Evolutionary conservation across 2,329 filamentous ascomycete genomes (phyloP).

Genomic region (Bimuria novae-zelandiae): DNA sequence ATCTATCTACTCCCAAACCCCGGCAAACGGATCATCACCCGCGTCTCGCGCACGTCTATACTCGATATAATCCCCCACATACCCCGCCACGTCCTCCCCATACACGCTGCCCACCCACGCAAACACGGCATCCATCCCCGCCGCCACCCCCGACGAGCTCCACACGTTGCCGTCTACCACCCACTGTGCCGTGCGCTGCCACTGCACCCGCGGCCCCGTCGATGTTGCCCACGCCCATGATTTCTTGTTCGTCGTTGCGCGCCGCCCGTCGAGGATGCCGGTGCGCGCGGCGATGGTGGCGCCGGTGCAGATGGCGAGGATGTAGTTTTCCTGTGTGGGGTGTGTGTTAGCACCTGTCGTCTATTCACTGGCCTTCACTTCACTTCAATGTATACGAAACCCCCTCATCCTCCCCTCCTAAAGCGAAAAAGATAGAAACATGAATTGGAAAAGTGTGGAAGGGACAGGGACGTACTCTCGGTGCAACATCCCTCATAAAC

Average conservation of each 20-base stretch:
- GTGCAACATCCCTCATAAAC: conserved; percentile 56
- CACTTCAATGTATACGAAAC: too few species aligned
- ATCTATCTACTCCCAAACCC: conserved; percentile 19
- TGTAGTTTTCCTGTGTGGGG: conserved; percentile 46
- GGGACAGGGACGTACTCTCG: conserved; percentile 50
- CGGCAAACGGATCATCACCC: conserved; percentile 60
- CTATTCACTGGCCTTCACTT: too few species aligned
- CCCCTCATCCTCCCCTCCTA: too few species aligned
- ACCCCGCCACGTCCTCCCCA: conserved; percentile 57
- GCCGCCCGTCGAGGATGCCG: conserved; percentile 61
- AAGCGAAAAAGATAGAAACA: background rate
- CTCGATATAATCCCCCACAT: conserved; percentile 57
- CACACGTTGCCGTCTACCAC: conserved; percentile 66
- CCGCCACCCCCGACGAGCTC: conserved; percentile 65
- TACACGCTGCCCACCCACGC: conserved; percentile 60
- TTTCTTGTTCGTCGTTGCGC: conserved; percentile 67
- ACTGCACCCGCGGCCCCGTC: conserved; percentile 53
- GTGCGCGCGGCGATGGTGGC: conserved; percentile 59
- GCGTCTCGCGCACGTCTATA: conserved; percentile 59
- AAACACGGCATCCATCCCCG: conserved; percentile 65
- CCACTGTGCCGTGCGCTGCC: conserved; percentile 64
- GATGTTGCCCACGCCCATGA: conserved; percentile 55
- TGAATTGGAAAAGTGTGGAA: background rate
- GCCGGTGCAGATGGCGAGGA: conserved; percentile 68
- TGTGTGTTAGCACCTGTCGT: too few species aligned